Evolutionary conservation across 148 eudicot species (phyloP).

Genomic region (Fagopyrum esculentum): DNA sequence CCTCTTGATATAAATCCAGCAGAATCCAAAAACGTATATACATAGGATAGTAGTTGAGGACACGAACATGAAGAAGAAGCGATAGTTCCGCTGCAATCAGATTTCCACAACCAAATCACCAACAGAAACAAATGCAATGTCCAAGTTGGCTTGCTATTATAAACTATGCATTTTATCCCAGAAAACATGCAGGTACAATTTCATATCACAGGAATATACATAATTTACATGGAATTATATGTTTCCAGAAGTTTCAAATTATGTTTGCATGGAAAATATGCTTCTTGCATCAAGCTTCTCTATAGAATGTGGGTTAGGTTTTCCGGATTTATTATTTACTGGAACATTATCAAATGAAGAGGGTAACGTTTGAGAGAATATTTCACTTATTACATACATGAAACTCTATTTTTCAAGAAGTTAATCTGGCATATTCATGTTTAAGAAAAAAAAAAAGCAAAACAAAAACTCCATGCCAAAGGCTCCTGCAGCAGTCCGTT

Average conservation of each 20-base stretch:
- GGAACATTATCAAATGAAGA: too few species aligned
- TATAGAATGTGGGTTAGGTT: neutral
- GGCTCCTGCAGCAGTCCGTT: too few species aligned
- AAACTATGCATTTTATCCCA: neutral
- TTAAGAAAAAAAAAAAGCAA: too few species aligned
- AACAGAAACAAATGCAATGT: neutral
- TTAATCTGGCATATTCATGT: too few species aligned
- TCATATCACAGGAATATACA: too few species aligned
- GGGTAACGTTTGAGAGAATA: too few species aligned
- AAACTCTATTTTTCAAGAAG: too few species aligned
- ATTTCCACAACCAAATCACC: conserved; percentile 2
- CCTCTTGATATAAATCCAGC: conserved; percentile 88
- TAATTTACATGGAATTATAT: too few species aligned
- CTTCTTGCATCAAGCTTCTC: neutral
- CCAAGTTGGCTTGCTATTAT: neutral
- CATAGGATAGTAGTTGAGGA: conserved; percentile 82
- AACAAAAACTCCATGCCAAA: too few species aligned
- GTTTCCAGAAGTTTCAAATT: neutral
- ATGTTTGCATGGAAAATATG: neutral
- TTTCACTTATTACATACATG: too few species aligned
- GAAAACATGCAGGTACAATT: neutral
- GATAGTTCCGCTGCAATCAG: conserved; percentile 80
- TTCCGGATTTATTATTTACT: too few species aligned
- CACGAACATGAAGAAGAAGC: conserved; percentile 98
- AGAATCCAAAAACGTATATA: conserved; percentile 75